Evolutionary conservation across 2,329 filamentous ascomycete species (phyloP).

Genomic region (Epichloe uncinata): DNA sequence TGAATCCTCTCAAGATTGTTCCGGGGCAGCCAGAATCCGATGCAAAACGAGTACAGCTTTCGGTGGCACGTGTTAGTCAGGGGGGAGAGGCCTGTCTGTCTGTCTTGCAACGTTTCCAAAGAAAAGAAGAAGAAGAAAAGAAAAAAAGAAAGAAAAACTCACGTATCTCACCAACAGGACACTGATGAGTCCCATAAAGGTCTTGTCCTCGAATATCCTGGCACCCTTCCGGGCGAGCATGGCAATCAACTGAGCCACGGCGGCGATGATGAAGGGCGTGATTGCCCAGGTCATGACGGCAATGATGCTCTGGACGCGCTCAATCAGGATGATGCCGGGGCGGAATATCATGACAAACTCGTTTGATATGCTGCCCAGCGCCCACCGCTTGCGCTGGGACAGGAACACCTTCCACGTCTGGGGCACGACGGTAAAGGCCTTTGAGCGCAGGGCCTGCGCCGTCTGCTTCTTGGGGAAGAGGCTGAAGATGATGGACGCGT

Average conservation of each 20-base stretch:
- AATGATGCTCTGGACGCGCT: conserved; percentile 30
- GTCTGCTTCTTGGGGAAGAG: conserved; percentile 30
- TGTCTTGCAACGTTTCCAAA: background rate
- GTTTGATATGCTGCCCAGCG: conserved; percentile 33
- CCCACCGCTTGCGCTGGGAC: conserved; percentile 35
- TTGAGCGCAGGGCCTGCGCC: conserved; percentile 31
- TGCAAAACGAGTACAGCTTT: conserved; percentile 27
- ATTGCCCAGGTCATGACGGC: conserved; percentile 34
- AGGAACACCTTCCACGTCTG: conserved; percentile 32
- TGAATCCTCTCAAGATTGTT: conserved; percentile 24
- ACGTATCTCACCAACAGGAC: conserved; percentile 26
- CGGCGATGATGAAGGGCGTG: conserved; percentile 30
- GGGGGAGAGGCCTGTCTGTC: background rate
- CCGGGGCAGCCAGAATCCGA: conserved; percentile 28
- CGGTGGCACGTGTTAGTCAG: background rate
- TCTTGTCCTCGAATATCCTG: conserved; percentile 20
- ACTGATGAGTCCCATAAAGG: conserved; percentile 24
- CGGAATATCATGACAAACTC: conserved; percentile 35
- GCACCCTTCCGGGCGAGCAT: conserved; percentile 20
- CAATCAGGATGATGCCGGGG: conserved; percentile 27
- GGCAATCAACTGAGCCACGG: conserved; percentile 23
- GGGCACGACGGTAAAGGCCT: conserved; percentile 33
- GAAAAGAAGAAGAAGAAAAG: background rate
- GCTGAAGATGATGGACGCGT: conserved; percentile 34
- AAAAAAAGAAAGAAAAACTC: conserved; percentile 12